Evolutionary conservation across 1,284 basidiomycete genomes (phyloP), one percentile per base, ranked within the genome.

Genomic region (Paramarasmius palmivorus): DNA sequence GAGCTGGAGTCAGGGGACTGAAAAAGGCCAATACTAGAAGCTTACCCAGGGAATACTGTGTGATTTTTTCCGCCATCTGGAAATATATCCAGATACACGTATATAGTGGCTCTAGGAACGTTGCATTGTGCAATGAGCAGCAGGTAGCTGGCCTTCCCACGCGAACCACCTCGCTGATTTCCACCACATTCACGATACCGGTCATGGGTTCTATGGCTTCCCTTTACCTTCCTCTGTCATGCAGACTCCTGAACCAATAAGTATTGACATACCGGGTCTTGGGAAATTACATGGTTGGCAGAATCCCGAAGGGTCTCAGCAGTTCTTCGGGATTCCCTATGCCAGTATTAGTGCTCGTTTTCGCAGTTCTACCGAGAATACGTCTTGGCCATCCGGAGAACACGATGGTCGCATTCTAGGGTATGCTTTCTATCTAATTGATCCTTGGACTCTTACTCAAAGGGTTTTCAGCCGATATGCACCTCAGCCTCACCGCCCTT

Each of bases 241-340:
- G 44, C 22, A 29, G 44, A 6, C 6, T 12, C 44, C 44, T 17
- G 44, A 29, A 19, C 44, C 25, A n/a, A 46, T 32, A n/a, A 23
- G 22, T 8, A 29, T 29, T 8, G 23, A 46, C 8, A 8, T 46
- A 29, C 44, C 44, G 7, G 25, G 44, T 29, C 44, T 46, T 19
- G 44, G 44, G 15, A n/a, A n/a, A 7, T 25, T 46, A 17, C 23
- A 46, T 10, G 44, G 44, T 10, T 46, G 44, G 44, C 44, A 29
- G 32, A 46, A 46, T 29, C 25, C 20, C 10, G 44, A 46, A 8
- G 44, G 44, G 3, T 29, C 44, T 9, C 25, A 46, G 44, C 44
- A 46, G 19, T 46, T 46, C 25, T 46, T 46, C 23, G 44, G 44
- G 14, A 29, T 46, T 32, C 44, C 44, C n/a, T 46, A 46, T n/a